Conservation (phyloP, 2,329 filamentous ascomycete genomes). For the Aspergillus sergii region DNA sequence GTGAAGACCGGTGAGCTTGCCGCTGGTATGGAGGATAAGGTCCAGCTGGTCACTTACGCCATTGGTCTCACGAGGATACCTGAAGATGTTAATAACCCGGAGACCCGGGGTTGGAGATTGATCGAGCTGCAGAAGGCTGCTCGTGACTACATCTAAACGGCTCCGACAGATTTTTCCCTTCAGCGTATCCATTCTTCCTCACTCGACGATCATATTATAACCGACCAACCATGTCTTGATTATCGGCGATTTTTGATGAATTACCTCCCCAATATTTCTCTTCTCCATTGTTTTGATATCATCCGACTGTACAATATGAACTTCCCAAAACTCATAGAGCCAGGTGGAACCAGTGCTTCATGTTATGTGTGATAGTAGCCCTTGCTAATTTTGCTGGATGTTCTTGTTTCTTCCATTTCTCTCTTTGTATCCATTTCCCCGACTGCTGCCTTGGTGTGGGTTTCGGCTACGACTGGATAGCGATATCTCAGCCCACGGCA, state of each 20-base stretch:
- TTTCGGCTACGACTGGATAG: not conserved
- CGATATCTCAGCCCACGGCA: slow-evolving; percentile 1
- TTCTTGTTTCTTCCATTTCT: slow-evolving; percentile 18
- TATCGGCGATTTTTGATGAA: slow-evolving; percentile 25
- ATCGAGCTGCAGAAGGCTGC: slow-evolving; percentile 99
- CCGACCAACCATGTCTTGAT: slow-evolving; percentile 11
- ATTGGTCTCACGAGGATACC: slow-evolving; percentile 93
- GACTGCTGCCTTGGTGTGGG: not conserved
- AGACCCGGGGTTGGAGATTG: slow-evolving; percentile 94
- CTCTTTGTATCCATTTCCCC: slow-evolving; percentile 8
- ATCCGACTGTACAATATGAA: slow-evolving; percentile 44
- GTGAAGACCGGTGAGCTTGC: slow-evolving; percentile 86
- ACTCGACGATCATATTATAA: slow-evolving; percentile 13
- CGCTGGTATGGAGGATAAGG: slow-evolving; percentile 97
- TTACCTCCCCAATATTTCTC: slow-evolving; percentile 21
- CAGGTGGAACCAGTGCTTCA: slow-evolving; percentile 37
- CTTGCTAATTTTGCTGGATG: slow-evolving; percentile 23
- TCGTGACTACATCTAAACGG: slow-evolving; percentile 75
- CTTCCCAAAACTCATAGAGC: slow-evolving; percentile 36
- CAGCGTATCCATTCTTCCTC: slow-evolving; percentile 1
- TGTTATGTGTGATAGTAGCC: slow-evolving; percentile 32
- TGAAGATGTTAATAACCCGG: slow-evolving; percentile 94
- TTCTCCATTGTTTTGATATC: slow-evolving; percentile 32
- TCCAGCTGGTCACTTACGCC: slow-evolving; percentile 96
- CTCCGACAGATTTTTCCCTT: not conserved